These are phyloP conservation scores for Diddensiella santjacobensis DNA, from an alignment of 805 yeast genomes.

Conservation along the genomic window DNA sequence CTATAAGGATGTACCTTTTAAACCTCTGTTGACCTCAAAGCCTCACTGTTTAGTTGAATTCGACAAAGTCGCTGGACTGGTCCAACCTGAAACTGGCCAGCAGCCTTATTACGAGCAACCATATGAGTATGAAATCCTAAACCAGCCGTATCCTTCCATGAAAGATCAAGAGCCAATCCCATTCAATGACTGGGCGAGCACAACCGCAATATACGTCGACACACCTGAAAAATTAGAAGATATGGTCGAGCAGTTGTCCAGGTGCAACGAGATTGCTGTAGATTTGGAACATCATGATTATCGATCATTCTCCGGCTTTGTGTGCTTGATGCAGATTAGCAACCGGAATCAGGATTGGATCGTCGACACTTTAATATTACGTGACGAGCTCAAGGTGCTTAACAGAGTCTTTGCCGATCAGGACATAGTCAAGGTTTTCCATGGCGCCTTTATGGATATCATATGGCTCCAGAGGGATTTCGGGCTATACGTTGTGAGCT, in stretches of 20 bases:
- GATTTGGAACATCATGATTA: constrained; percentile 96
- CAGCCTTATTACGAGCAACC: constrained; percentile 69
- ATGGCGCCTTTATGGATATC: constrained; percentile 96
- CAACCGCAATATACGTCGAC: constrained; percentile 63
- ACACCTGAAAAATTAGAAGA: constrained; percentile 45
- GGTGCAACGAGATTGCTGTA: constrained; percentile 69
- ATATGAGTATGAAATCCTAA: constrained; percentile 67
- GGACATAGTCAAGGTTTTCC: constrained; percentile 76
- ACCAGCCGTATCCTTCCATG: constrained; percentile 62
- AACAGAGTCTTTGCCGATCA: constrained; percentile 83
- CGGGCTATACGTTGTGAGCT: constrained; percentile 82
- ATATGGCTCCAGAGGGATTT: constrained; percentile 95
- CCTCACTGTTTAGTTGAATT: constrained; percentile 64
- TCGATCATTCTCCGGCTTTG: constrained; percentile 85
- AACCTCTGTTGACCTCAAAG: constrained; percentile 65
- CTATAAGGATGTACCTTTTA: constrained; percentile 66
- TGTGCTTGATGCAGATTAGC: constrained; percentile 90
- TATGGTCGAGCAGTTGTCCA: constrained; percentile 53
- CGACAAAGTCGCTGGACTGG: constrained; percentile 46
- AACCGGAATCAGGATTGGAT: constrained; percentile 78
- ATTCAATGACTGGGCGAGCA: constrained; percentile 60
- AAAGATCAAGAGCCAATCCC: constrained; percentile 46
- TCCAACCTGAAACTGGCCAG: constrained; percentile 25
- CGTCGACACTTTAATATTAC: constrained; percentile 74
- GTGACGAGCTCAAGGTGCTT: constrained; percentile 64